Conservation (phyloP, 1,139 yeast species). For the Geotrichum bryndzae region DNA sequence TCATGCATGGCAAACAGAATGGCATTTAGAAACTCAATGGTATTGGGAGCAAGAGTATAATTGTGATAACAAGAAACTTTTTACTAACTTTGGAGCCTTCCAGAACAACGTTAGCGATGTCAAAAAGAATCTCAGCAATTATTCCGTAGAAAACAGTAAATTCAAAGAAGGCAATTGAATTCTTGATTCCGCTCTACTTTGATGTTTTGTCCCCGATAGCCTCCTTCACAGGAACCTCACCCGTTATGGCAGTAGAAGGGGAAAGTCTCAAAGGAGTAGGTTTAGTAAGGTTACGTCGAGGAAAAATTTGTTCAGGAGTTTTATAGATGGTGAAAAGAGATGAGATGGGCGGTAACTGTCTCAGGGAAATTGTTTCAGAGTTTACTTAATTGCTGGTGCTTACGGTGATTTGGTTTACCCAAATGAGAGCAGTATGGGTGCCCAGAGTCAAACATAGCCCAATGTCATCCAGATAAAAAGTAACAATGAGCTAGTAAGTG, state of each 20-base stretch:
- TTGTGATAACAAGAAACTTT: slow-evolving; percentile 84
- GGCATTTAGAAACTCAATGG: slow-evolving; percentile 95
- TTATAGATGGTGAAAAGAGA: slow-evolving; percentile 95
- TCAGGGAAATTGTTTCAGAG: slow-evolving; percentile 67
- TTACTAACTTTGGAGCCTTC: slow-evolving; percentile 73
- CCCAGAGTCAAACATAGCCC: slow-evolving; percentile 89
- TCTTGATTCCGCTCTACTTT: slow-evolving; percentile 86
- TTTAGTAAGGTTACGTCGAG: slow-evolving; percentile 76
- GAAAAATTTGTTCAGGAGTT: slow-evolving; percentile 69
- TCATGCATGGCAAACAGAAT: slow-evolving; percentile 95
- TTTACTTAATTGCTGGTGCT: not conserved
- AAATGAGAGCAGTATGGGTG: slow-evolving; percentile 93
- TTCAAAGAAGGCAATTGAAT: slow-evolving; percentile 73
- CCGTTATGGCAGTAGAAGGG: not conserved
- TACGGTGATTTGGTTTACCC: slow-evolving; percentile 32
- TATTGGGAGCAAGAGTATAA: slow-evolving; percentile 93
- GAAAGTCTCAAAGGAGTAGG: not conserved
- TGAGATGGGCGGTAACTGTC: slow-evolving; percentile 86
- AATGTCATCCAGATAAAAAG: slow-evolving; percentile 82
- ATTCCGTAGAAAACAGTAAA: slow-evolving; percentile 86
- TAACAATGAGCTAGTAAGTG: slow-evolving; percentile 70
- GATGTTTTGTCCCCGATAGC: slow-evolving; percentile 90
- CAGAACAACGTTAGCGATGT: slow-evolving; percentile 88
- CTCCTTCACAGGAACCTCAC: not conserved
- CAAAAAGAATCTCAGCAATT: slow-evolving; percentile 91